phyloP scores from a whole-genome alignment of 2,329 filamentous ascomycete genomes.

The Chaetomiaceae sp. region DNA sequence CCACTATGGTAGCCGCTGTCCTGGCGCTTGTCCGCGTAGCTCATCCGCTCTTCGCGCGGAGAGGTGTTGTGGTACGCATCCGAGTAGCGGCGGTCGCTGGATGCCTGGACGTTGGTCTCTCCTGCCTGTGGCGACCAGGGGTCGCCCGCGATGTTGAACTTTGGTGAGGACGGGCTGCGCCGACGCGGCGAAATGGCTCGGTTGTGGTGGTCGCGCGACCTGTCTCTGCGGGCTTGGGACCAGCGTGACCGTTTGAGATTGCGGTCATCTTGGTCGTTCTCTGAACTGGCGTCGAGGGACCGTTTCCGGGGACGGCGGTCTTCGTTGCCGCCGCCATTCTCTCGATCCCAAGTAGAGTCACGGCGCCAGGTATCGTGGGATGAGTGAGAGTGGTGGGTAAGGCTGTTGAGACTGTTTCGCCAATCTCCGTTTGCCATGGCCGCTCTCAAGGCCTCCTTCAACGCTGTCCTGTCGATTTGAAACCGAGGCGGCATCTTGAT shows the following conservation, averaged over 20 bases:
- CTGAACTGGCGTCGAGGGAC: constrained; percentile 4
- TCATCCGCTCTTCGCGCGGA: constrained; percentile 16
- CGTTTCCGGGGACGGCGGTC: constrained; percentile 11
- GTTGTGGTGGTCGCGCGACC: constrained; percentile 1
- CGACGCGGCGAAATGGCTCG: constrained; percentile 13
- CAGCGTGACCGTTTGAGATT: constrained; percentile 16
- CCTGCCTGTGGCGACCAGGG: constrained; percentile 26
- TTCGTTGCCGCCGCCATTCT: constrained; percentile 2
- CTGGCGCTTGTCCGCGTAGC: constrained; percentile 19
- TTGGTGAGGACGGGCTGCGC: constrained; percentile 8
- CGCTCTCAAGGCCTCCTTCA: neutral
- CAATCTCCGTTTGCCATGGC: neutral
- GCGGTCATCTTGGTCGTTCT: constrained; percentile 8
- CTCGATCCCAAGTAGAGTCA: neutral
- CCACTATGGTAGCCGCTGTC: constrained; percentile 30
- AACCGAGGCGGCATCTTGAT: constrained; percentile 23
- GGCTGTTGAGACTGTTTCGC: neutral
- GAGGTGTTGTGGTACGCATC: constrained; percentile 6
- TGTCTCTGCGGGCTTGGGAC: neutral
- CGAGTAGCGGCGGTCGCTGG: constrained; percentile 8
- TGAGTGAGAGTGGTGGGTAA: neutral
- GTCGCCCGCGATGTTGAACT: constrained; percentile 14
- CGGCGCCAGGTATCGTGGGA: neutral
- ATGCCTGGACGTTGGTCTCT: constrained; percentile 11
- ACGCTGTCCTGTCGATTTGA: constrained; percentile 4